phyloP scores from a whole-genome alignment of 1,139 yeast species.

The Pneumocystis murina region DNA sequence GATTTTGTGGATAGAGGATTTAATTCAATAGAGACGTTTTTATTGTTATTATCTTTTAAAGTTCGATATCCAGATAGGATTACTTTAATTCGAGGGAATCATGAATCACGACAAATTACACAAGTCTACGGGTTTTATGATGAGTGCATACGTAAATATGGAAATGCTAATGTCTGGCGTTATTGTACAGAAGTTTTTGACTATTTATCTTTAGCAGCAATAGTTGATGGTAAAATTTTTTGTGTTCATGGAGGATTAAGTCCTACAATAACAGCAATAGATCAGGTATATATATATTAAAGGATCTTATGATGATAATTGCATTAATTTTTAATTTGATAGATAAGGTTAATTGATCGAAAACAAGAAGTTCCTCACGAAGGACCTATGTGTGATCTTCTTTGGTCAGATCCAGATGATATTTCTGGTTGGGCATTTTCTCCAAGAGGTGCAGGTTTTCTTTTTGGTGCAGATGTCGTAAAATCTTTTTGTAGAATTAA shows the following conservation, averaged over 20 bases:
- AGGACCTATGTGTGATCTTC: conserved; percentile 95
- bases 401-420: conserved; percentile 97
- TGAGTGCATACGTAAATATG: conserved; percentile 90
- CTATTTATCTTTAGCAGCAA: conserved; percentile 83
- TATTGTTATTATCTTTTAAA: conserved; percentile 65
- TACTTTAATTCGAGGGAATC: conserved; percentile 89
- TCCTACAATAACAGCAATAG: conserved; percentile 80
- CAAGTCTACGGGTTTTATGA: conserved; percentile 97
- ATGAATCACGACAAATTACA: conserved; percentile 92
- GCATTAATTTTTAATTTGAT: not conserved
- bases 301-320: not conserved
- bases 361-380: conserved; percentile 97
- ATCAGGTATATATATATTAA: conserved; percentile 25
- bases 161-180: conserved; percentile 89
- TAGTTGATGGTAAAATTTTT: conserved; percentile 67
- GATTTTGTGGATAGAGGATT: conserved; percentile 88
- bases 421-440: conserved; percentile 65
- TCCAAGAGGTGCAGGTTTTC: conserved; percentile 97
- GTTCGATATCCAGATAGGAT: conserved; percentile 82
- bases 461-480: conserved; percentile 79
- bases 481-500: conserved; percentile 67
- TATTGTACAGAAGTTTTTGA: conserved; percentile 70
- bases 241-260: conserved; percentile 95
- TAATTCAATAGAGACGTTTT: conserved; percentile 80
- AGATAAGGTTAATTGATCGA: conserved; percentile 72